Conservation (phyloP, 768 basidiomycete species). For the Suillus lakei region DNA sequence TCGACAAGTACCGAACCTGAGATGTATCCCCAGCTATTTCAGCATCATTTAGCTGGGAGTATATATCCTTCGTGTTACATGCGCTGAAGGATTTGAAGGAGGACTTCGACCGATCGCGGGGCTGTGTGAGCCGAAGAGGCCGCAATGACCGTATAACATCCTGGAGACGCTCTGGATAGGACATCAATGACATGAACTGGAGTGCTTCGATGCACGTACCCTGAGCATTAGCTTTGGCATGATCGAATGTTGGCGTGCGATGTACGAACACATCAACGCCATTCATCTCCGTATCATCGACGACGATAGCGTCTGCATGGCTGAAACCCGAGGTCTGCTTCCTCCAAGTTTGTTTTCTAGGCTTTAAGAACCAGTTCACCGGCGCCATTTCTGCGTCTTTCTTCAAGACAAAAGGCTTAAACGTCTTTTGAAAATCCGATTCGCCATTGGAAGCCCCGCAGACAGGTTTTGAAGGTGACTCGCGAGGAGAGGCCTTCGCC, state of each 20-base stretch:
- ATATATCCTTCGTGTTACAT: slow-evolving; percentile 51
- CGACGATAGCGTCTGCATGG: slow-evolving; percentile 57
- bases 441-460: slow-evolving; percentile 41
- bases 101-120: slow-evolving; percentile 20
- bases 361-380: slow-evolving; percentile 64
- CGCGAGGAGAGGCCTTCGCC: slow-evolving; percentile 41
- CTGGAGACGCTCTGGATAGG: slow-evolving; percentile 14
- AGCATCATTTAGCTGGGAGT: slow-evolving; percentile 74
- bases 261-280: slow-evolving; percentile 6
- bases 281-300: slow-evolving; percentile 49
- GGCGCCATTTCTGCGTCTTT: slow-evolving; percentile 77
- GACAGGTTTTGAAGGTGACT: slow-evolving; percentile 30
- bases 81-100: slow-evolving; percentile 35
- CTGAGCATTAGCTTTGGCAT: slow-evolving; percentile 20
- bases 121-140: slow-evolving; percentile 29
- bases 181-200: slow-evolving; percentile 33
- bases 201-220: slow-evolving; percentile 8
- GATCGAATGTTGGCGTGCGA: slow-evolving; percentile 26
- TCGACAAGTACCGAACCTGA: slow-evolving; percentile 67
- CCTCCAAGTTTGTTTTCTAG: slow-evolving; percentile 28
- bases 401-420: slow-evolving; percentile 81
- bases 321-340: slow-evolving; percentile 24
- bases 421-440: slow-evolving; percentile 74
- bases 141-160: slow-evolving; percentile 34
- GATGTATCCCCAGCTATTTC: slow-evolving; percentile 75